phyloP scores from a whole-genome alignment of 1,284 basidiomycete species.

The Porphyrellus sp. region DNA sequence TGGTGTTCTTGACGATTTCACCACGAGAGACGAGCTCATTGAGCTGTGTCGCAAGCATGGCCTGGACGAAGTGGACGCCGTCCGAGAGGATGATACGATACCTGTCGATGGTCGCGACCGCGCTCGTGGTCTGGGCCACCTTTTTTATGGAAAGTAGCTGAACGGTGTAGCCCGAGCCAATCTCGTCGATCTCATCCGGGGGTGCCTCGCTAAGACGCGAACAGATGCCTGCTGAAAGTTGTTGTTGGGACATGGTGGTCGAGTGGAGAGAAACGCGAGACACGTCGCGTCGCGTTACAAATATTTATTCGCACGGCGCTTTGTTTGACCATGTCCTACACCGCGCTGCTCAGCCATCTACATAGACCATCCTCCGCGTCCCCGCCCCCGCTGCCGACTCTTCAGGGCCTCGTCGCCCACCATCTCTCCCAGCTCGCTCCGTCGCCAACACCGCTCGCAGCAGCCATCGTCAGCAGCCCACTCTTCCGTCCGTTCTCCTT shows the following conservation, averaged over 20 bases:
- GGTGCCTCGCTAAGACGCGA: conserved; percentile 46
- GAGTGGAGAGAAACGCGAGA: not conserved
- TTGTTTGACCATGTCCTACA: conserved; percentile 39
- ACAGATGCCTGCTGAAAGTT: conserved; percentile 56
- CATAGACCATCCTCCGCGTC: conserved; percentile 48
- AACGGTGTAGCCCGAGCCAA: conserved; percentile 60
- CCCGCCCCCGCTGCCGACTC: conserved; percentile 44
- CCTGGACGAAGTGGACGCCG: conserved; percentile 80
- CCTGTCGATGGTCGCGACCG: conserved; percentile 48
- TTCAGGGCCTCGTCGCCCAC: conserved; percentile 61
- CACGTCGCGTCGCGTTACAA: conserved; percentile 15
- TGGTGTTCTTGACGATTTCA: conserved; percentile 67
- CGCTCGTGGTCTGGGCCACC: conserved; percentile 47
- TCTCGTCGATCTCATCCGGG: conserved; percentile 49
- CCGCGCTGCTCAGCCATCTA: conserved; percentile 55
- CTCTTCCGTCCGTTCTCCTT: conserved; percentile 51
- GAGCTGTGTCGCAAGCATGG: conserved; percentile 93
- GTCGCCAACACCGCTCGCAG: conserved; percentile 61
- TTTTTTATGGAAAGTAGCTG: conserved; percentile 85
- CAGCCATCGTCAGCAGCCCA: conserved; percentile 60
- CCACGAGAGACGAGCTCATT: conserved; percentile 75
- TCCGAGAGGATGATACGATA: conserved; percentile 79
- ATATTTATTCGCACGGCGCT: conserved; percentile 17
- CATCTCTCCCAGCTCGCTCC: conserved; percentile 55
- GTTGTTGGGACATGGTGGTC: conserved; percentile 34